Percentiles rank a stretch among this genome's conserved stretches.
Conservation (phyloP, 768 basidiomycete species). For the Candolleomyces eurysporus region DNA sequence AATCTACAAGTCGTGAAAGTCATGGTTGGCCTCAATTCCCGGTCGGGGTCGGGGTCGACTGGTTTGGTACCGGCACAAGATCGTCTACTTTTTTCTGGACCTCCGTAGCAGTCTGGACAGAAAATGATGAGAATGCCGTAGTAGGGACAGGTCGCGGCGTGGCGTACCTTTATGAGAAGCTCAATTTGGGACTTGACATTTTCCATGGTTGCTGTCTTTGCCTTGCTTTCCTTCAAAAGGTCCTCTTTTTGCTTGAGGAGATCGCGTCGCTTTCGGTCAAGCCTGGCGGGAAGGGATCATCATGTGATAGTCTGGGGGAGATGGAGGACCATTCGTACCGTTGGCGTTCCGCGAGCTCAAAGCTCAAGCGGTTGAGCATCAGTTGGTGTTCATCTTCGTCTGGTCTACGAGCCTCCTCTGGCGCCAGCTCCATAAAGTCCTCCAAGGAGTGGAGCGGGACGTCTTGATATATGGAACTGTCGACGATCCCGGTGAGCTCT, state of each 20-base stretch:
- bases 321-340: slow-evolving; percentile 47
- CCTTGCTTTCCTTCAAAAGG: slow-evolving; percentile 75
- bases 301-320: slow-evolving; percentile 9
- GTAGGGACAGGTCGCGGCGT: not conserved
- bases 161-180: slow-evolving; percentile 62
- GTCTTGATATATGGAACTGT: slow-evolving; percentile 86
- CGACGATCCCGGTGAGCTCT: not conserved
- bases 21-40: not conserved
- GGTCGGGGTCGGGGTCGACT: not conserved
- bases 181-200: slow-evolving; percentile 79
- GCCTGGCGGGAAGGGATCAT: slow-evolving; percentile 37
- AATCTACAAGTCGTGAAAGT: slow-evolving; percentile 11
- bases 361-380: slow-evolving; percentile 84
- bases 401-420: slow-evolving; percentile 58
- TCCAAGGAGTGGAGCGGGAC: slow-evolving; percentile 69
- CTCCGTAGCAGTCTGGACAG: slow-evolving; percentile 59
- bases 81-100: slow-evolving; percentile 76
- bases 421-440: slow-evolving; percentile 70
- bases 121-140: slow-evolving; percentile 8
- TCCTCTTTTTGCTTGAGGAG: slow-evolving; percentile 72
- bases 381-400: slow-evolving; percentile 76
- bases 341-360: slow-evolving; percentile 86
- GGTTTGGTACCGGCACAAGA: slow-evolving; percentile 42
- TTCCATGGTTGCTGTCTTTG: slow-evolving; percentile 71
- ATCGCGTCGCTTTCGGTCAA: slow-evolving; percentile 69